phyloP scores from a whole-genome alignment of 2,329 filamentous ascomycete species.

The Atkinsonella hypoxylon region DNA sequence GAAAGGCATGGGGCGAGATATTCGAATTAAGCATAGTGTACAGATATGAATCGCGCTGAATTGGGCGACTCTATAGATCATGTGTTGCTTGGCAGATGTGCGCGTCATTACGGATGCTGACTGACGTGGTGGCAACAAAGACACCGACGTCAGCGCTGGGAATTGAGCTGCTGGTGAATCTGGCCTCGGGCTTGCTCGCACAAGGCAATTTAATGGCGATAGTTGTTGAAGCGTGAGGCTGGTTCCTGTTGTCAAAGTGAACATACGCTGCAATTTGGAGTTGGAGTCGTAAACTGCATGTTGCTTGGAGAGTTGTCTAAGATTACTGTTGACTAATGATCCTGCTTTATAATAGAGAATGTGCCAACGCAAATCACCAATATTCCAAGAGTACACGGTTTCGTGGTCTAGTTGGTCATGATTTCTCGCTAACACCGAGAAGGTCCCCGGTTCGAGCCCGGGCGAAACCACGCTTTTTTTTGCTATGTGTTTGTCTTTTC shows the following conservation, averaged over 20 bases:
- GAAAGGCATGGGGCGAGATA: background rate
- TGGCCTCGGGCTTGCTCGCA: background rate
- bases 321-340: no score
- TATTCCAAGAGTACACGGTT: background rate
- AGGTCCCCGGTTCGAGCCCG: slow-evolving; percentile 29
- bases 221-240: no score
- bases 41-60: no score
- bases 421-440: no score
- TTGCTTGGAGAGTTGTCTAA: no score
- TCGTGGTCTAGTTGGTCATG: slow-evolving; percentile 10
- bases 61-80: no score
- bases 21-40: no score
- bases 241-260: no score
- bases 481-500: background rate
- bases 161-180: background rate
- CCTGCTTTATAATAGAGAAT: no score
- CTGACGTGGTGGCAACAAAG: background rate
- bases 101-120: background rate
- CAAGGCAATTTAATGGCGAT: background rate
- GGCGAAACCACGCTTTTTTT: slow-evolving; percentile 23
- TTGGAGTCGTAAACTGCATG: no score
- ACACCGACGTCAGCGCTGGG: background rate
- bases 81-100: background rate
- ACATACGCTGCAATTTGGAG: no score
- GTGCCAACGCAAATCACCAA: no score